A percentile compares a stretch with the other conserved stretches of the same genome.
phyloP scores from a whole-genome alignment of 2,329 filamentous ascomycete genomes.

The Gaeumannomyces tritici region DNA sequence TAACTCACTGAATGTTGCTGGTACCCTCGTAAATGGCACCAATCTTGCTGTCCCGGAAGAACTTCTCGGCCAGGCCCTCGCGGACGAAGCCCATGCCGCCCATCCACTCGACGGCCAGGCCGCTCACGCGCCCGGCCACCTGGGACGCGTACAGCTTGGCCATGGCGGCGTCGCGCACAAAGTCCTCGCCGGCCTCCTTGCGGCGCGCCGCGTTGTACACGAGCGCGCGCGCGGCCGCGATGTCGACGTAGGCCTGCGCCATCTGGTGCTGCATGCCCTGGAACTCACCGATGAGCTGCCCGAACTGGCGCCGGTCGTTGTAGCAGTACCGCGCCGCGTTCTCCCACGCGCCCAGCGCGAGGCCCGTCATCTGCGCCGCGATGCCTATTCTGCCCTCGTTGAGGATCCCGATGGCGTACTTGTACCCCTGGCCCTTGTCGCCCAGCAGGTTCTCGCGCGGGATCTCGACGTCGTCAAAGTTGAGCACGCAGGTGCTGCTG shows the following conservation, averaged over 20 bases:
- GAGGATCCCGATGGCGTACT: constrained; percentile 87
- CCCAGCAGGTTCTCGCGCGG: constrained; percentile 84
- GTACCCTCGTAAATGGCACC: constrained; percentile 95
- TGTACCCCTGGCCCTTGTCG: constrained; percentile 86
- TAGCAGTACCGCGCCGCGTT: constrained; percentile 91
- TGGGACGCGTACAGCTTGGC: constrained; percentile 93
- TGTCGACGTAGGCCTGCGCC: constrained; percentile 91
- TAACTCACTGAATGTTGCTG: constrained; percentile 59
- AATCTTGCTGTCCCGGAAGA: constrained; percentile 96
- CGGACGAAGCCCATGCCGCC: constrained; percentile 98
- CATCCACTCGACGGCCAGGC: constrained; percentile 96
- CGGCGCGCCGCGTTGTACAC: constrained; percentile 95
- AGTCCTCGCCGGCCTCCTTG: constrained; percentile 95
- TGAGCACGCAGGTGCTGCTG: constrained; percentile 92
- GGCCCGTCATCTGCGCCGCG: constrained; percentile 95
- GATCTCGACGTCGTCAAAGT: constrained; percentile 91
- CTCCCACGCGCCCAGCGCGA: constrained; percentile 89
- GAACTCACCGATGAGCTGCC: constrained; percentile 87
- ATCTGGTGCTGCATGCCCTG: constrained; percentile 99
- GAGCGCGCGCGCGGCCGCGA: constrained; percentile 78
- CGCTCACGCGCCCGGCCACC: constrained; percentile 78
- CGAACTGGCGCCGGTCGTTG: constrained; percentile 98
- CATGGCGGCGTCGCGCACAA: constrained; percentile 95
- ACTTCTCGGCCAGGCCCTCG: constrained; percentile 96
- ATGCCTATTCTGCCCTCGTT: constrained; percentile 98